Conservation (phyloP, 1,139 yeast genomes). For the Blastobotrys arbuscula region DNA sequence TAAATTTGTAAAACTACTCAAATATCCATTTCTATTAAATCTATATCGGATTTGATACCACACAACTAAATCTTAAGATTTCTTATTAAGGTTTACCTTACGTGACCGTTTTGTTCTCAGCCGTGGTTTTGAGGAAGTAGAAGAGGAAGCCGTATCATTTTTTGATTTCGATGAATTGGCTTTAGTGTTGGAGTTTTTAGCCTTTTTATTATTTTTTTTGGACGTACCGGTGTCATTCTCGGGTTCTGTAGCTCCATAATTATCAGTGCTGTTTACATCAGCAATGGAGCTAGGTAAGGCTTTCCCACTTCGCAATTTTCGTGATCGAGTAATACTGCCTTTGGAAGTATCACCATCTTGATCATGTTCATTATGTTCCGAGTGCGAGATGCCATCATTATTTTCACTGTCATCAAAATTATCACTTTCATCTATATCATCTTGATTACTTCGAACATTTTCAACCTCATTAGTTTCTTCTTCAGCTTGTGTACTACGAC, state of each 20-base stretch:
- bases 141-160: too few species aligned
- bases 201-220: not conserved
- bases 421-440: not conserved
- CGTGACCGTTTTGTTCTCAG: conserved; percentile 7
- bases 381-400: too few species aligned
- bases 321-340: not conserved
- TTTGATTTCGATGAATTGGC: not conserved
- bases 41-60: too few species aligned
- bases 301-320: conserved; percentile 4
- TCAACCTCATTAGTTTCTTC: not conserved
- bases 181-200: not conserved
- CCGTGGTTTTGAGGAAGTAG: too few species aligned
- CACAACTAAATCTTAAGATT: too few species aligned
- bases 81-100: conserved; percentile 13
- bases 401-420: too few species aligned
- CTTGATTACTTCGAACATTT: not conserved
- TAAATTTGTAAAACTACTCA: too few species aligned
- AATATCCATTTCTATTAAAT: too few species aligned
- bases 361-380: too few species aligned
- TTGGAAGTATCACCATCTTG: not conserved
- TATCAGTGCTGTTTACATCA: not conserved
- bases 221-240: not conserved
- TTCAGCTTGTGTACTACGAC: too few species aligned
- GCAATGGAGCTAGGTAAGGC: not conserved
- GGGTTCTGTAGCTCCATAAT: not conserved